phyloP scores from a whole-genome alignment of 2,329 filamentous ascomycete species.

The Sclerotinia nivalis region DNA sequence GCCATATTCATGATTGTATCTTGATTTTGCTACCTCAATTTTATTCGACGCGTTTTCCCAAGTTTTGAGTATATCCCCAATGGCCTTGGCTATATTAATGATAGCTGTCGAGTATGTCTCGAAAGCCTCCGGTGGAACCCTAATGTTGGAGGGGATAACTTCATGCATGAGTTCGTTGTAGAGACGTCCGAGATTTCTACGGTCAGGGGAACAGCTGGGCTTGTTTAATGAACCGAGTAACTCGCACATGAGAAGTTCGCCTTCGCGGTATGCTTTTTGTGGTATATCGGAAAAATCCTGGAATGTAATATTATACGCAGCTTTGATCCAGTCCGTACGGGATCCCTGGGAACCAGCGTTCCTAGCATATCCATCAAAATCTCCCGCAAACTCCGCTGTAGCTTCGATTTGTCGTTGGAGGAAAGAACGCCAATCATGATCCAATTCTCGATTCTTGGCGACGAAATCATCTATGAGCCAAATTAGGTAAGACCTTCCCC shows the following conservation, averaged over 20 bases:
- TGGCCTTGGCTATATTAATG: neutral
- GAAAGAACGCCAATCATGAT: conserved; percentile 15
- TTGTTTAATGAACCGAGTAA: neutral
- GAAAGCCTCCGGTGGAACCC: neutral
- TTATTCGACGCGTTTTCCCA: neutral
- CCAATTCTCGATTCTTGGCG: neutral
- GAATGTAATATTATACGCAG: neutral
- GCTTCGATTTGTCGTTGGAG: neutral
- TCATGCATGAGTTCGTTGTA: neutral
- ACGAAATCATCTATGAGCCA: neutral
- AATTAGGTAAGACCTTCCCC: neutral
- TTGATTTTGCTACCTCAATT: neutral
- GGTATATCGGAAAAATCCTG: neutral
- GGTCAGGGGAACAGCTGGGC: neutral
- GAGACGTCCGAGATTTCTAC: neutral
- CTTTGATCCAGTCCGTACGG: neutral
- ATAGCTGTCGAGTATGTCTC: neutral
- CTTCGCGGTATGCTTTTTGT: neutral
- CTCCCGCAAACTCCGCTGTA: neutral
- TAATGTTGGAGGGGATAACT: neutral
- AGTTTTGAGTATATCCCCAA: neutral
- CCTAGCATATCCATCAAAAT: neutral
- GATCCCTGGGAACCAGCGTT: neutral
- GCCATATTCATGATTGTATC: neutral
- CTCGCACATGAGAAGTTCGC: conserved; percentile 4